These are phyloP conservation scores for Hortiboletus campestris DNA, from an alignment of 768 basidiomycete species.

Conservation along the genomic window DNA sequence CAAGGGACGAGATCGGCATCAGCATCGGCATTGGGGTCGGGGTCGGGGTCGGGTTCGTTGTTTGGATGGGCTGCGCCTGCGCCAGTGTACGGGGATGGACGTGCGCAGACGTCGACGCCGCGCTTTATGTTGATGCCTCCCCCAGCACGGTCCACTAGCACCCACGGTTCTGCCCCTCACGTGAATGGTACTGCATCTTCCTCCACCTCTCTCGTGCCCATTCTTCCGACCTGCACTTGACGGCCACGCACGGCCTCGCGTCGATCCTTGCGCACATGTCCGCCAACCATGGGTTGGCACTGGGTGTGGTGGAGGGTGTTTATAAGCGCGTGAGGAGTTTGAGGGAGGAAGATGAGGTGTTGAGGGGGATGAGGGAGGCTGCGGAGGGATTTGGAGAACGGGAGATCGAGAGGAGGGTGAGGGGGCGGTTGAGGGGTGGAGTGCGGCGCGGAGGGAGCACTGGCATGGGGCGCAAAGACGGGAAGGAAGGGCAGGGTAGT, in stretches of 20 bases:
- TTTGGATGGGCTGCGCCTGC: not conserved
- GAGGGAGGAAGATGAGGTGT: constrained; percentile 36
- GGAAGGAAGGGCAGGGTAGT: not conserved
- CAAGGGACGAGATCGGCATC: not conserved
- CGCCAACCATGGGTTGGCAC: constrained; percentile 42
- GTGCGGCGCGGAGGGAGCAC: not conserved
- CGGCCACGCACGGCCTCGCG: constrained; percentile 28
- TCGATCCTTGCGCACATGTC: constrained; percentile 40
- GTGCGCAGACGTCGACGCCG: not conserved
- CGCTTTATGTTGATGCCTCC: constrained; percentile 6
- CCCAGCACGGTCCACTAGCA: not conserved
- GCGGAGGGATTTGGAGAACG: constrained; percentile 30
- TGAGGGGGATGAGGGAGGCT: constrained; percentile 38
- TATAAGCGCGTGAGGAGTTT: constrained; percentile 37
- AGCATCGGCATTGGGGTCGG: not conserved
- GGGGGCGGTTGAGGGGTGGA: too few species aligned
- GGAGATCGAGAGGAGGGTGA: constrained; percentile 9
- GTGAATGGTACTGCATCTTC: not conserved
- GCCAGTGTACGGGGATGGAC: not conserved
- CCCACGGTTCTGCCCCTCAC: not conserved
- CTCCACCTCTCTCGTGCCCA: not conserved
- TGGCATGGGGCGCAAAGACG: not conserved
- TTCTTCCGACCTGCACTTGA: constrained; percentile 14
- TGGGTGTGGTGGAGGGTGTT: constrained; percentile 40
- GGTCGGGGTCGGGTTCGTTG: not conserved